These are phyloP conservation scores for Termitomyces titanicus DNA, from an alignment of 768 basidiomycete genomes.

Conservation along the genomic window DNA sequence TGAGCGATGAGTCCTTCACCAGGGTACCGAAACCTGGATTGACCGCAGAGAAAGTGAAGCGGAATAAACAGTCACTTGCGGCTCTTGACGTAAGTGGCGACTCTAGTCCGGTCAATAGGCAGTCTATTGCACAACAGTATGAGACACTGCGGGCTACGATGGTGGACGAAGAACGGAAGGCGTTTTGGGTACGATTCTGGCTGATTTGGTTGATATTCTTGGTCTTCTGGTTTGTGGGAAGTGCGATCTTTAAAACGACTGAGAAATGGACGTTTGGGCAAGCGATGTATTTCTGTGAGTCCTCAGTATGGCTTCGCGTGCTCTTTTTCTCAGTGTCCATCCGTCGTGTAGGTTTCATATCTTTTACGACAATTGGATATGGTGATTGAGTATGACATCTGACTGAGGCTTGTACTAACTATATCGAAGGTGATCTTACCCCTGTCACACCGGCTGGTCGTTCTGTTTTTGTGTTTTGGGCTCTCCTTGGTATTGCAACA, in stretches of 20 bases:
- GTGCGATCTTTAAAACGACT: conserved; percentile 62
- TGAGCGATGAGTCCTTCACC: conserved; percentile 18
- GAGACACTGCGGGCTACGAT: conserved; percentile 26
- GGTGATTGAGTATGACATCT: conserved; percentile 24
- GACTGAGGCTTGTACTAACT: background rate
- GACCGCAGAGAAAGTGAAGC: background rate
- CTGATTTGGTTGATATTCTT: conserved; percentile 62
- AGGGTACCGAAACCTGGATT: conserved; percentile 8
- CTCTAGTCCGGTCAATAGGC: background rate
- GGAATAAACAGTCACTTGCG: background rate
- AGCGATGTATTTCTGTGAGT: conserved; percentile 72
- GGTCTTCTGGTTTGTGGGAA: conserved; percentile 79
- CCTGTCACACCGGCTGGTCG: conserved; percentile 68
- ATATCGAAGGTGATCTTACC: conserved; percentile 46
- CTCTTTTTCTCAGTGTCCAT: background rate
- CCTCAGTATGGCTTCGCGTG: background rate
- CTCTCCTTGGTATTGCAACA: conserved; percentile 68
- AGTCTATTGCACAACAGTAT: conserved; percentile 24
- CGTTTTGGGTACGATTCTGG: conserved; percentile 51
- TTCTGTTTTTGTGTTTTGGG: conserved; percentile 77
- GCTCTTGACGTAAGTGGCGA: background rate
- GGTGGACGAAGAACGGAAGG: conserved; percentile 46
- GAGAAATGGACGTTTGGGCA: conserved; percentile 65
- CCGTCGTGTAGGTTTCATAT: conserved; percentile 50
- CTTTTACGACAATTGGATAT: conserved; percentile 76